These are phyloP conservation scores for Aspergillus candidus DNA, from an alignment of 2,329 filamentous ascomycete genomes.

Conservation along the genomic window DNA sequence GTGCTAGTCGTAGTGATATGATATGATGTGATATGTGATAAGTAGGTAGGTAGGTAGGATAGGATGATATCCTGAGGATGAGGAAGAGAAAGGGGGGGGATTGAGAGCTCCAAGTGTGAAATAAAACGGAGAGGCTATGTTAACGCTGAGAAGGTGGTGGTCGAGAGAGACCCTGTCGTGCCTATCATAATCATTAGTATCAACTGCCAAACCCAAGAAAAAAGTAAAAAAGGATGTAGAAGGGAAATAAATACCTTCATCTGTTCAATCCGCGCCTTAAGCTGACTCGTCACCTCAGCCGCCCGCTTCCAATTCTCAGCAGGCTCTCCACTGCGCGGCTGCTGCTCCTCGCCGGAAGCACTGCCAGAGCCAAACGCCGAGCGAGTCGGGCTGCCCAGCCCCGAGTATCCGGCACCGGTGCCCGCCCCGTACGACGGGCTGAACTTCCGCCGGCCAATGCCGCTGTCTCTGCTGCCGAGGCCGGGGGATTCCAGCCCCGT, in stretches of 20 bases:
- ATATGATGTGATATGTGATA: no score
- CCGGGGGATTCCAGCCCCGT: constrained; percentile 35
- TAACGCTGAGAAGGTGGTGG: constrained; percentile 30
- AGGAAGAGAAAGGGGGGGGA: constrained; percentile 4
- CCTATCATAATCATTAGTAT: constrained; percentile 22
- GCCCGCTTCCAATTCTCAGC: constrained; percentile 95
- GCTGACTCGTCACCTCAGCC: constrained; percentile 92
- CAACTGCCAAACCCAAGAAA: background rate
- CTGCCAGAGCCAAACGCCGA: constrained; percentile 32
- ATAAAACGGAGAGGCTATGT: constrained; percentile 3
- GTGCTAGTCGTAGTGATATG: no score
- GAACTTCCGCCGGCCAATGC: constrained; percentile 37
- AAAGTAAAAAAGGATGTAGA: background rate
- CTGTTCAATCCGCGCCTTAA: constrained; percentile 96
- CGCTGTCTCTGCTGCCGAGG: constrained; percentile 25
- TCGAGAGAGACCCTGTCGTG: constrained; percentile 40
- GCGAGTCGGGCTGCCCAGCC: constrained; percentile 34
- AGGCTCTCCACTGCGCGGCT: constrained; percentile 43
- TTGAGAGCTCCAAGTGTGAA: constrained; percentile 1
- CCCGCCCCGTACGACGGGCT: constrained; percentile 38
- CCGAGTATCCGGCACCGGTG: constrained; percentile 24
- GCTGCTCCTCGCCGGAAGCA: constrained; percentile 31
- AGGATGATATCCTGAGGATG: no score
- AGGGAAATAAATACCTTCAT: constrained; percentile 64
- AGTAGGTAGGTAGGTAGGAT: no score